Percentiles rank a stretch among this genome's conserved stretches.
Evolutionary conservation across 2,329 filamentous ascomycete species (phyloP).

Genomic region (Stachybotrys echinatus): DNA sequence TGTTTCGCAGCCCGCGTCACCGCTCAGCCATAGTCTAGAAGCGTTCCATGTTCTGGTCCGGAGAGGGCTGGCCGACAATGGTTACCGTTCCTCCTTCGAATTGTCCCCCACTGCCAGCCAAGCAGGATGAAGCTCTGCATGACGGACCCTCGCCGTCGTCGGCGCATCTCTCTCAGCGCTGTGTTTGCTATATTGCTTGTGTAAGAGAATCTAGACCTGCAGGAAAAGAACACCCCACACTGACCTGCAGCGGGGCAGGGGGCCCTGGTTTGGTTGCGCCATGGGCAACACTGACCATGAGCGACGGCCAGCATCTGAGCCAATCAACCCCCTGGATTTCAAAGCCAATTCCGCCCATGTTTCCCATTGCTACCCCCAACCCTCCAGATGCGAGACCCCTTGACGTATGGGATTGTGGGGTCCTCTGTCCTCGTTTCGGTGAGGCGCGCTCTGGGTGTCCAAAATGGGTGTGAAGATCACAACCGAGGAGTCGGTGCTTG

Average conservation of each 20-base stretch:
- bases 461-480: neutral
- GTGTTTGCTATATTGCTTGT: slow-evolving; percentile 28
- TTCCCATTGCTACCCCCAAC: slow-evolving; percentile 14
- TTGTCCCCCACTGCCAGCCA: neutral
- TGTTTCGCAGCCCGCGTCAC: too few relatives aligned
- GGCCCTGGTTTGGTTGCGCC: neutral
- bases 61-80: too few relatives aligned
- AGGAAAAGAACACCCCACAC: slow-evolving; percentile 20
- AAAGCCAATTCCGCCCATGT: slow-evolving; percentile 24
- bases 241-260: slow-evolving; percentile 8
- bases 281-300: neutral
- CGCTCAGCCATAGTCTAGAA: too few relatives aligned
- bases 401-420: slow-evolving; percentile 17
- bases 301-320: slow-evolving; percentile 4
- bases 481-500: neutral
- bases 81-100: too few relatives aligned
- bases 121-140: neutral
- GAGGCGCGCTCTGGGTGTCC: neutral
- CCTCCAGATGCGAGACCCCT: slow-evolving; percentile 12
- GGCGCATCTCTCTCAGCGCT: neutral
- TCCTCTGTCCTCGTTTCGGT: neutral
- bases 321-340: slow-evolving; percentile 24
- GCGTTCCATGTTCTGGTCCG: too few relatives aligned
- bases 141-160: neutral
- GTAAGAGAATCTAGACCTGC: slow-evolving; percentile 26